Evolutionary conservation across 2,329 filamentous ascomycete genomes (phyloP).

Genomic region (Graphilbum fragrans): DNA sequence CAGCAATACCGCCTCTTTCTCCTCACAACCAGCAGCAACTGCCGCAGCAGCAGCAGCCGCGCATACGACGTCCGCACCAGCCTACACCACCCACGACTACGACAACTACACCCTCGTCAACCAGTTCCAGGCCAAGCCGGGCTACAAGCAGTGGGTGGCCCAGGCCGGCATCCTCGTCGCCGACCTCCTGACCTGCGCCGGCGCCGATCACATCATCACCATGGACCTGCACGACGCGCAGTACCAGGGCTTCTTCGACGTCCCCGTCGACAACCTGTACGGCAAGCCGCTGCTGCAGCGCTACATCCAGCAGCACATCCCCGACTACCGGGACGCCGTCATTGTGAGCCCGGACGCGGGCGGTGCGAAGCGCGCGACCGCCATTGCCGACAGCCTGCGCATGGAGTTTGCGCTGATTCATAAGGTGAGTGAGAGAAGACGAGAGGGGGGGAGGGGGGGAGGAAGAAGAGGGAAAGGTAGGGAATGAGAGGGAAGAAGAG

Average conservation of each 20-base stretch:
- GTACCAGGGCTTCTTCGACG: slow-evolving; percentile 98
- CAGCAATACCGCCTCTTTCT: slow-evolving; percentile 25
- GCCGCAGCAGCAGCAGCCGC: slow-evolving; percentile 7
- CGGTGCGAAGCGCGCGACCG: slow-evolving; percentile 89
- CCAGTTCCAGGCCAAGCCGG: slow-evolving; percentile 66
- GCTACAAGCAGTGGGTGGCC: slow-evolving; percentile 97
- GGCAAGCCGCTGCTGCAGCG: slow-evolving; percentile 61
- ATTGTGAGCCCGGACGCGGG: slow-evolving; percentile 95
- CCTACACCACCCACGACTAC: slow-evolving; percentile 53
- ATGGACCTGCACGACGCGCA: slow-evolving; percentile 91
- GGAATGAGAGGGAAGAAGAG: too few species aligned
- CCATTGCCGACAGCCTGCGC: slow-evolving; percentile 83
- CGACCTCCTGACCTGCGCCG: slow-evolving; percentile 87
- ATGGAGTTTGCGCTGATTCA: slow-evolving; percentile 97
- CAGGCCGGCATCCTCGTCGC: slow-evolving; percentile 92
- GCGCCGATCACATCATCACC: slow-evolving; percentile 92
- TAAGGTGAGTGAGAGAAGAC: slow-evolving; percentile 49
- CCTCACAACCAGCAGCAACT: slow-evolving; percentile 16
- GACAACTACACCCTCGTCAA: slow-evolving; percentile 44
- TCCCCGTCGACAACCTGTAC: slow-evolving; percentile 96
- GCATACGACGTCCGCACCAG: slow-evolving; percentile 19
- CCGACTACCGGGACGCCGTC: slow-evolving; percentile 73
- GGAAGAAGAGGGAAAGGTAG: slow-evolving; percentile 12
- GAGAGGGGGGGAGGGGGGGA: too few species aligned
- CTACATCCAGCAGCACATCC: slow-evolving; percentile 69